Conservation (phyloP, 306 rosid genomes). For the Citrullus colocynthis region DNA sequence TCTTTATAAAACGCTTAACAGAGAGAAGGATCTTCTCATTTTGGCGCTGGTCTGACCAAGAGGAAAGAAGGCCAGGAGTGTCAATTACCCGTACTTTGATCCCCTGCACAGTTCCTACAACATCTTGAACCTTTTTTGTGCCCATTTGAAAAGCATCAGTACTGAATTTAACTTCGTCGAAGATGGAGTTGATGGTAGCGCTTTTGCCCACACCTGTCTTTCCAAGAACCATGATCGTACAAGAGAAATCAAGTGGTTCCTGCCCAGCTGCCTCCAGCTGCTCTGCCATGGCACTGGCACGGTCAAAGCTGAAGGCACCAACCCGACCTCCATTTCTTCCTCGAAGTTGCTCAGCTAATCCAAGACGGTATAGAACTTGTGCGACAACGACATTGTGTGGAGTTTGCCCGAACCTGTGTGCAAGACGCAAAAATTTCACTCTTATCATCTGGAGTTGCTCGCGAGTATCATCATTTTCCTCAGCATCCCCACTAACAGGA, state of each 20-base stretch:
- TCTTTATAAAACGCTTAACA: constrained; percentile 68
- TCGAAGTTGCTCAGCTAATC: constrained; percentile 90
- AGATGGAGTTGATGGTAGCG: constrained; percentile 94
- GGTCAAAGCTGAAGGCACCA: constrained; percentile 96
- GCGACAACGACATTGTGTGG: constrained; percentile 99
- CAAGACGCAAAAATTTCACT: constrained; percentile 84
- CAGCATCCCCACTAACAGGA: constrained; percentile 55
- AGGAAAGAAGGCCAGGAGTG: constrained; percentile 91
- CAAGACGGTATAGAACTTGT: constrained; percentile 91
- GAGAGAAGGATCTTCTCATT: constrained; percentile 84
- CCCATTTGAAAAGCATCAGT: constrained; percentile 87
- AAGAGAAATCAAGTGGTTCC: constrained; percentile 89
- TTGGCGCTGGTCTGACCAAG: constrained; percentile 75
- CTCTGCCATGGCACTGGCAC: constrained; percentile 98
- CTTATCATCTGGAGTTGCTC: constrained; percentile 96
- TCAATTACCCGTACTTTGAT: constrained; percentile 89
- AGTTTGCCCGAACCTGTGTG: constrained; percentile 94
- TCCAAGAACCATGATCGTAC: constrained; percentile 96
- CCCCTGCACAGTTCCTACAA: constrained; percentile 91
- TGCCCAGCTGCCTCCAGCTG: constrained; percentile 93
- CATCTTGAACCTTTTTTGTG: constrained; percentile 94
- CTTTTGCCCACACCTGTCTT: constrained; percentile 97
- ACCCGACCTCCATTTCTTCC: constrained; percentile 97
- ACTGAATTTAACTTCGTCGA: constrained; percentile 76
- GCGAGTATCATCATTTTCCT: constrained; percentile 91